These are phyloP conservation scores for Lipomyces yamanashiensis DNA, from an alignment of 805 yeast genomes.

Conservation along the genomic window DNA sequence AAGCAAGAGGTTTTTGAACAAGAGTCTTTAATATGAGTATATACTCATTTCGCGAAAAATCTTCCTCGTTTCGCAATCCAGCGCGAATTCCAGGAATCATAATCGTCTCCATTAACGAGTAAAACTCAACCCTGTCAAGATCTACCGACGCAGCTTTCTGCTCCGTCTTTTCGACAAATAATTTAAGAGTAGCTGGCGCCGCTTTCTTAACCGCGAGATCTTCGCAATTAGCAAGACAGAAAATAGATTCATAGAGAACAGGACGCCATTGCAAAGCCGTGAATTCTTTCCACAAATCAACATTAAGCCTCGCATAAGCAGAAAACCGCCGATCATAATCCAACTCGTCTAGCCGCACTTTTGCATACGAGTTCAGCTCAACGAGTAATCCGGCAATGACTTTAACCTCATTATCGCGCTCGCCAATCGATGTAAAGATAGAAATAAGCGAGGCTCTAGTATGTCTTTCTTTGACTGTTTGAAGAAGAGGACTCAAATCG, in stretches of 20 bases:
- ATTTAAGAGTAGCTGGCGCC: slow-evolving; percentile 64
- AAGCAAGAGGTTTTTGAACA: slow-evolving; percentile 52
- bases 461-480: slow-evolving; percentile 60
- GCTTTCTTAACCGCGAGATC: slow-evolving; percentile 82
- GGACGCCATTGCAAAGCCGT: slow-evolving; percentile 77
- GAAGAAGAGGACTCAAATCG: slow-evolving; percentile 61
- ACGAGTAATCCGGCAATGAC: slow-evolving; percentile 58
- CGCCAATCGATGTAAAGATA: slow-evolving; percentile 64
- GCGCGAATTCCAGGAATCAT: slow-evolving; percentile 67
- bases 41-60: slow-evolving; percentile 72
- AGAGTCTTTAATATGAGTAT: slow-evolving; percentile 67
- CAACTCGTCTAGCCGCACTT: slow-evolving; percentile 65
- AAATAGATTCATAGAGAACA: slow-evolving; percentile 67
- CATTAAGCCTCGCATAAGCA: slow-evolving; percentile 70
- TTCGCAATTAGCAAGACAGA: slow-evolving; percentile 71
- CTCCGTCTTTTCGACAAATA: slow-evolving; percentile 63
- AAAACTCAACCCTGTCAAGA: slow-evolving; percentile 46
- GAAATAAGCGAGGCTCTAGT: slow-evolving; percentile 65
- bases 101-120: slow-evolving; percentile 50
- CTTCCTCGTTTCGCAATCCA: slow-evolving; percentile 67
- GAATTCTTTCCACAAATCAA: slow-evolving; percentile 52
- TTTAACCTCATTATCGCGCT: slow-evolving; percentile 51
- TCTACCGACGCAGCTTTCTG: slow-evolving; percentile 47
- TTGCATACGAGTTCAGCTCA: slow-evolving; percentile 73
- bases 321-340: slow-evolving; percentile 77